Conservation (phyloP, 1,139 yeast species). For the Magnusiomyces ingens region DNA sequence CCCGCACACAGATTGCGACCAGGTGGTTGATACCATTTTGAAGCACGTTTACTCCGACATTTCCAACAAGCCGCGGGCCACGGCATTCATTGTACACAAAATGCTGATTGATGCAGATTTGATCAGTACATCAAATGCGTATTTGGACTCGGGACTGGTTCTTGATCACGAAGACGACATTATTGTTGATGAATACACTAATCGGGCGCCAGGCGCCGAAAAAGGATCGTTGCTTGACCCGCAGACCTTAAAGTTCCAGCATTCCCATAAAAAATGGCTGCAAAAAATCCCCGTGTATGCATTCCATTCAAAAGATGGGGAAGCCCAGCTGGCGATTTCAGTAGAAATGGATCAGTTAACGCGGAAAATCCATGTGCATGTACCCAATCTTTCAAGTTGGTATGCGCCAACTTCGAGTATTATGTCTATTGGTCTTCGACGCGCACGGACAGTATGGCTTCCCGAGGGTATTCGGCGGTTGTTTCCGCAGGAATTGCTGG, state of each 20-base stretch:
- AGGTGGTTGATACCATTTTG: slow-evolving; percentile 16
- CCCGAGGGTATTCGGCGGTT: slow-evolving; percentile 14
- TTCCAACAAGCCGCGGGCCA: not conserved
- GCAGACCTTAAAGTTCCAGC: not conserved
- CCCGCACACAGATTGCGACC: slow-evolving; percentile 22
- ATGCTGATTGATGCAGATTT: slow-evolving; percentile 10
- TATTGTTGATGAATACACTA: slow-evolving; percentile 7
- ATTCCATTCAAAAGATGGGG: not conserved
- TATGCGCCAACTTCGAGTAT: slow-evolving; percentile 10
- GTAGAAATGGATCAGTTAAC: slow-evolving; percentile 8
- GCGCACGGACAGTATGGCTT: slow-evolving; percentile 6
- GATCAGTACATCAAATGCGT: slow-evolving; percentile 10
- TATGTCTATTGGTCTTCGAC: slow-evolving; percentile 10
- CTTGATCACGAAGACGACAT: slow-evolving; percentile 3
- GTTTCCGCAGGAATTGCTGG: slow-evolving; percentile 4
- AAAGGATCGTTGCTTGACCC: not conserved
- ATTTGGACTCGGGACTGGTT: slow-evolving; percentile 13
- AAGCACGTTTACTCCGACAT: slow-evolving; percentile 2
- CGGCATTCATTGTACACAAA: slow-evolving; percentile 7
- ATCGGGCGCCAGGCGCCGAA: slow-evolving; percentile 2
- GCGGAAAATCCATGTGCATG: slow-evolving; percentile 11
- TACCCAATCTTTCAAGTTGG: slow-evolving; percentile 12
- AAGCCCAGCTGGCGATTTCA: slow-evolving; percentile 12
- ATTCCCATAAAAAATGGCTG: slow-evolving; percentile 4
- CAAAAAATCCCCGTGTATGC: slow-evolving; percentile 3